These are phyloP conservation scores for Penicillium tannophilum DNA, from an alignment of 495 filamentous ascomycete species.

Conservation along the genomic window DNA sequence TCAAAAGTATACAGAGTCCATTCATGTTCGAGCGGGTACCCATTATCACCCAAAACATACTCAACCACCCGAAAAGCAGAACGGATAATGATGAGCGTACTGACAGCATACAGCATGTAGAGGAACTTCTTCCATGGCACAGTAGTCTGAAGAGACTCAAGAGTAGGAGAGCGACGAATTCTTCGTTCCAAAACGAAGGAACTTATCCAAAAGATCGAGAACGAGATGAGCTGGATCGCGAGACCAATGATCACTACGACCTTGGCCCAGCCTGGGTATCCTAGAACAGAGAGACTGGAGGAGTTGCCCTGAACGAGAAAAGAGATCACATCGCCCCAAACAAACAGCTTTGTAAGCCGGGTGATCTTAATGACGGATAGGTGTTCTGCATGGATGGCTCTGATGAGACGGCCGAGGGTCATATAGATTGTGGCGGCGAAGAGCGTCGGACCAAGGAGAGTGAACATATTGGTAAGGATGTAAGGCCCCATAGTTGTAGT, in stretches of 20 bases:
- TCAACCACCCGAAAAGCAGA: slow-evolving; percentile 62
- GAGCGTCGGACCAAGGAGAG: not conserved
- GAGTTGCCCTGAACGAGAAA: slow-evolving; percentile 21
- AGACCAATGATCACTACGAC: slow-evolving; percentile 35
- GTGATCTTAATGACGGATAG: slow-evolving; percentile 11
- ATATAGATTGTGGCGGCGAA: slow-evolving; percentile 23
- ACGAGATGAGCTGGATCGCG: slow-evolving; percentile 36
- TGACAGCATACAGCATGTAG: slow-evolving; percentile 51
- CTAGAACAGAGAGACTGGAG: slow-evolving; percentile 7
- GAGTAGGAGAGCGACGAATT: slow-evolving; percentile 24
- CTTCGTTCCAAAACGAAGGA: slow-evolving; percentile 32
- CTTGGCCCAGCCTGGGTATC: slow-evolving; percentile 9
- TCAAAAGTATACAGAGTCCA: slow-evolving; percentile 22
- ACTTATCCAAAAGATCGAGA: slow-evolving; percentile 37
- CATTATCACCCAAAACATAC: slow-evolving; percentile 53
- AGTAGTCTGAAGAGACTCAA: slow-evolving; percentile 3
- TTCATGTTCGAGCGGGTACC: slow-evolving; percentile 44
- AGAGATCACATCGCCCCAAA: slow-evolving; percentile 22
- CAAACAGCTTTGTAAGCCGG: slow-evolving; percentile 22
- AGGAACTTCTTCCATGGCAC: slow-evolving; percentile 52
- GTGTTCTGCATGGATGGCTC: slow-evolving; percentile 55
- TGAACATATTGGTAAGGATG: not conserved
- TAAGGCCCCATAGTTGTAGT: slow-evolving; percentile 22
- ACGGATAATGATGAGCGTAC: slow-evolving; percentile 56
- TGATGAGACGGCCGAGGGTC: slow-evolving; percentile 36